These are phyloP conservation scores for Epichloe sp. DNA, from an alignment of 2,329 filamentous ascomycete species.

Conservation along the genomic window DNA sequence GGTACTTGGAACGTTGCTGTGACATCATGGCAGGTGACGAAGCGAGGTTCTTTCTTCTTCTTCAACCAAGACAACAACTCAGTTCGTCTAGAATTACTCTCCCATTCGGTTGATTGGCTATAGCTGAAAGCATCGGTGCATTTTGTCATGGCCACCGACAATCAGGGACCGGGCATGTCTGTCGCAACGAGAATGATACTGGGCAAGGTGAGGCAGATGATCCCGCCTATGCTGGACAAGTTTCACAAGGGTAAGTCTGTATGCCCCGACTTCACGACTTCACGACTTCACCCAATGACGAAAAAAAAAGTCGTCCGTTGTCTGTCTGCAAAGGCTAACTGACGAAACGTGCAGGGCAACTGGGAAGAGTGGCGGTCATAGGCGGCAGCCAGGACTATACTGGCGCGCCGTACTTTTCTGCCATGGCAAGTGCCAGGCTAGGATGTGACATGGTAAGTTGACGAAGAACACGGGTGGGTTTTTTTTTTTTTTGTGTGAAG, in stretches of 20 bases:
- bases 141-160: constrained; percentile 12
- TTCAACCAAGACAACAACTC: too few species aligned
- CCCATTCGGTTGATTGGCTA: too few species aligned
- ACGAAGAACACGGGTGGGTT: not conserved
- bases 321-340: not conserved
- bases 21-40: too few species aligned
- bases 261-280: not conserved
- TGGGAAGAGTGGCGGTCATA: constrained; percentile 85
- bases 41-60: too few species aligned
- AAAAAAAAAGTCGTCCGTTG: too few species aligned
- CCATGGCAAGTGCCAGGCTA: constrained; percentile 84
- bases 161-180: constrained; percentile 39
- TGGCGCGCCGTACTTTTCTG: constrained; percentile 93
- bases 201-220: constrained; percentile 70
- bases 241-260: constrained; percentile 74
- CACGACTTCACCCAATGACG: too few species aligned
- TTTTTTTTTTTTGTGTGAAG: not conserved
- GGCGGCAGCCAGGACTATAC: constrained; percentile 95
- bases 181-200: constrained; percentile 62
- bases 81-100: too few species aligned
- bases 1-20: too few species aligned
- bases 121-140: not conserved
- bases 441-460: constrained; percentile 72
- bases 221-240: constrained; percentile 86
- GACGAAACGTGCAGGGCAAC: constrained; percentile 52